Evolutionary conservation across 148 eudicot genomes (phyloP), one percentile per base, ranked within the genome.

Genomic region (Chenopodium suecicum): DNA sequence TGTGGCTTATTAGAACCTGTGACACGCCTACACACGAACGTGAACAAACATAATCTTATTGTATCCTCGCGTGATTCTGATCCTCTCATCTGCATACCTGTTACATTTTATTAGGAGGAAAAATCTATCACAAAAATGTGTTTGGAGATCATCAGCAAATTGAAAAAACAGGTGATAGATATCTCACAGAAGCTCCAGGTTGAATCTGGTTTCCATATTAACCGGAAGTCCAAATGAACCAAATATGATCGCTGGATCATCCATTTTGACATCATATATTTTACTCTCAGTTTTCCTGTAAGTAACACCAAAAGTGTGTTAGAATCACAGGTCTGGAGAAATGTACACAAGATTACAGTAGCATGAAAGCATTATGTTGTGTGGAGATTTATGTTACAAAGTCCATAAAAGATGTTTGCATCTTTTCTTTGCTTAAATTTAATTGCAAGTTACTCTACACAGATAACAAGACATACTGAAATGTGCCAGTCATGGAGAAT

Each of bases 401-500:
- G 20, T 66, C 72, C 19, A 68, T 29, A 6, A 46, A 41, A 41
- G 17, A 73, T 16, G 56, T 50, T 47, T 20, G 63, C 29, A 41
- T 34, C 37, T 27, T 14, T 23, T 34, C 7, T 41, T 56, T 71
- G 50, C 25, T 8, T 20, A 25, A 41, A 67, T 10, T 41, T 20
- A 50, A 32, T 6, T 23, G 4, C 27, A 9, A 76, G 3, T 50
- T 8, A 20, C 66, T 73, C 23, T 31, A 37, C 16, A 56, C 62
- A 4, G 70, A 27, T 64, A 48, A 48, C 4, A 72, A 25, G 34
- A 83, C 97, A 86, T 91, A 96, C 98, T 80, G 83, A 79, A 82
- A 90, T 69, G 82, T 88, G 81, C 99, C 99, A 34, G 81, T 92
- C 93, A 96, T 96, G 79, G 99, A 94, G 89, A 96, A 96, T 86